Percentiles rank a stretch among this genome's conserved stretches.
Conservation (phyloP, 768 basidiomycete species). For the Clavaria fumosa region DNA sequence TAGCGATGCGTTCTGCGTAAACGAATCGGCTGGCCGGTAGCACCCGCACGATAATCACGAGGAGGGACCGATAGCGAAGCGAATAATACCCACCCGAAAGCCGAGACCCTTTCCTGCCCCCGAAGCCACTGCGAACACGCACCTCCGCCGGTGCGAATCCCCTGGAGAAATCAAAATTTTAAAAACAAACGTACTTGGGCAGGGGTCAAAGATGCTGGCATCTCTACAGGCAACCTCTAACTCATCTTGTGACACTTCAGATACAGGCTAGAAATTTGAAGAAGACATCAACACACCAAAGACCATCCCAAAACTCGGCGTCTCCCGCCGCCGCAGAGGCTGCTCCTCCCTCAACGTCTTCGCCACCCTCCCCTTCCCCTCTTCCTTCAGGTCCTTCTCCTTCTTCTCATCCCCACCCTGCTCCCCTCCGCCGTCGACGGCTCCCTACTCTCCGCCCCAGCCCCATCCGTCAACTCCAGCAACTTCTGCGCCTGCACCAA, state of each 20-base stretch:
- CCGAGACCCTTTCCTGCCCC: slow-evolving; percentile 83
- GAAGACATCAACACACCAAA: slow-evolving; percentile 88
- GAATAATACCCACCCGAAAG: slow-evolving; percentile 46
- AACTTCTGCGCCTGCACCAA: slow-evolving; percentile 71
- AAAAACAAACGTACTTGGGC: slow-evolving; percentile 55
- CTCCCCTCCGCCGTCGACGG: slow-evolving; percentile 15
- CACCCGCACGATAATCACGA: slow-evolving; percentile 6
- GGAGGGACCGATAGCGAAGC: too few species aligned
- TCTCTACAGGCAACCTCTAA: slow-evolving; percentile 72
- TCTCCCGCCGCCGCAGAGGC: slow-evolving; percentile 44
- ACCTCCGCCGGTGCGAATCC: too few species aligned
- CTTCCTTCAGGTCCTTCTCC: too few species aligned
- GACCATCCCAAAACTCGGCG: slow-evolving; percentile 79
- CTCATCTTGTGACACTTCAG: slow-evolving; percentile 75
- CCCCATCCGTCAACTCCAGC: slow-evolving; percentile 48
- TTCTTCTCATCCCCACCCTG: slow-evolving; percentile 38
- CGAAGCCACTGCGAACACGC: slow-evolving; percentile 66
- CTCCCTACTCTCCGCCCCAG: slow-evolving; percentile 15
- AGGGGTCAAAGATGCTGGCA: slow-evolving; percentile 80
- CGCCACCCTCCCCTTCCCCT: too few species aligned
- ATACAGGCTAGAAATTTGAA: slow-evolving; percentile 50
- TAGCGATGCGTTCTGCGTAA: slow-evolving; percentile 59
- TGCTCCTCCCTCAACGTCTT: too few species aligned
- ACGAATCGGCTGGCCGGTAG: background rate
- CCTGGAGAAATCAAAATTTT: too few species aligned